Conservation (phyloP, 257 asterid genomes). For the Solanum gandarillasii region DNA sequence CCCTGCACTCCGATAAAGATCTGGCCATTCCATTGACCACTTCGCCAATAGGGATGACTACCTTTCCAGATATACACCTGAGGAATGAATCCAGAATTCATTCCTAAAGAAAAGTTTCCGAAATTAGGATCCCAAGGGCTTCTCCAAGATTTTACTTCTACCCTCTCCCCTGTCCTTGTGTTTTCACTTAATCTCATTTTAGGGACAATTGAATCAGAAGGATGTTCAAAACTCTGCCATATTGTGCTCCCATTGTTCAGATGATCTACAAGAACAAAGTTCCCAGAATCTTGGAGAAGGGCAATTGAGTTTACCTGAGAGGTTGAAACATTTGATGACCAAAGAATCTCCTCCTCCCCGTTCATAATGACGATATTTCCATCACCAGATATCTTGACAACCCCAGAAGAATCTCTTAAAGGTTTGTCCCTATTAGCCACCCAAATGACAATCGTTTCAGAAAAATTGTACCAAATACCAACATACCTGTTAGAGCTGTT, state of each 20-base stretch:
- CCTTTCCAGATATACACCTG: constrained; percentile 17
- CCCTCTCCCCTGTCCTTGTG: constrained; percentile 18
- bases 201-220: constrained; percentile 24
- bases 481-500: constrained; percentile 27
- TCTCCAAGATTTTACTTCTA: constrained; percentile 29
- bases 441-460: constrained; percentile 10
- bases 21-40: constrained; percentile 53
- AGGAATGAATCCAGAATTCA: constrained; percentile 18
- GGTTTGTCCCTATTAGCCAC: constrained; percentile 1
- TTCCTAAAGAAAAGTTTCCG: constrained; percentile 29
- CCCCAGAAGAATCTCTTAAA: neutral
- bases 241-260: constrained; percentile 1
- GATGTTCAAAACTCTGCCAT: constrained; percentile 38
- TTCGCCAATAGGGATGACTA: constrained; percentile 20
- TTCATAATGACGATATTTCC: neutral
- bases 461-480: constrained; percentile 21
- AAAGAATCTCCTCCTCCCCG: neutral
- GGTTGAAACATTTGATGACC: neutral
- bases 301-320: neutral
- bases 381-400: neutral
- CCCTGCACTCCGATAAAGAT: constrained; percentile 36
- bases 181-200: constrained; percentile 19
- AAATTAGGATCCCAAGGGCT: constrained; percentile 17
- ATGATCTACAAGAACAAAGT: constrained; percentile 4
- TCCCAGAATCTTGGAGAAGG: neutral